phyloP scores from a whole-genome alignment of 2,329 filamentous ascomycete genomes.

The Aspergillus flavus region DNA sequence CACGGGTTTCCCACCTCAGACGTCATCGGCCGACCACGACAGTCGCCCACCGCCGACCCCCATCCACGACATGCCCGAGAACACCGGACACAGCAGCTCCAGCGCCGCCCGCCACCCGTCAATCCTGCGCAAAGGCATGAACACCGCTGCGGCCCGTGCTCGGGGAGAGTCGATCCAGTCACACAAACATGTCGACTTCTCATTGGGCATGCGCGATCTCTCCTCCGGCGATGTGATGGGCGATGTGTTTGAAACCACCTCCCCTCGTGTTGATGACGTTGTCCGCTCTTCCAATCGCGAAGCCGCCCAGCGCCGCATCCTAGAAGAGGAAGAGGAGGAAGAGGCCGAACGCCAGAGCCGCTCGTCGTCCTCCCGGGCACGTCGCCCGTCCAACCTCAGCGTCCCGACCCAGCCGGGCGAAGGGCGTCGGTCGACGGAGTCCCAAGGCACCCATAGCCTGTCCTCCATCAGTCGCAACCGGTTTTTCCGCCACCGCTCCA shows the following conservation, averaged over 20 bases:
- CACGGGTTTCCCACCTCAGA: conserved; percentile 51
- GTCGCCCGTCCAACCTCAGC: conserved; percentile 25
- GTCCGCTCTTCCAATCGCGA: conserved; percentile 44
- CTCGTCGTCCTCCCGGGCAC: conserved; percentile 30
- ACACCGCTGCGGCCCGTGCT: conserved; percentile 46
- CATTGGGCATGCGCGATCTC: conserved; percentile 65
- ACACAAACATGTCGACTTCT: conserved; percentile 71
- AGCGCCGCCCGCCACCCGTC: conserved; percentile 45
- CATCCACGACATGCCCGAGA: conserved; percentile 27
- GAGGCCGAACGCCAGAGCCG: conserved; percentile 32
- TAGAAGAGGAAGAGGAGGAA: conserved; percentile 39
- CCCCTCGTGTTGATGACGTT: conserved; percentile 44
- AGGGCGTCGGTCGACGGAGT: conserved; percentile 33
- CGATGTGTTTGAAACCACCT: conserved; percentile 65
- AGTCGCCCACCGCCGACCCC: conserved; percentile 43
- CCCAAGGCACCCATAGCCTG: conserved; percentile 34
- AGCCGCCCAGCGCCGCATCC: conserved; percentile 41
- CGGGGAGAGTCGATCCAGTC: conserved; percentile 61
- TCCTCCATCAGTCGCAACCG: conserved; percentile 58
- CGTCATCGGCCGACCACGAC: conserved; percentile 47
- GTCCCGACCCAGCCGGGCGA: conserved; percentile 24
- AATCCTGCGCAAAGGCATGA: conserved; percentile 57
- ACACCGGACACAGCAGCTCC: conserved; percentile 32
- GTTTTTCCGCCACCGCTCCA: conserved; percentile 59
- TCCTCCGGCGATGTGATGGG: conserved; percentile 61